A percentile compares a stretch with the other conserved stretches of the same genome.
Conservation (phyloP, 768 basidiomycete genomes). For the Suillus decipiens region DNA sequence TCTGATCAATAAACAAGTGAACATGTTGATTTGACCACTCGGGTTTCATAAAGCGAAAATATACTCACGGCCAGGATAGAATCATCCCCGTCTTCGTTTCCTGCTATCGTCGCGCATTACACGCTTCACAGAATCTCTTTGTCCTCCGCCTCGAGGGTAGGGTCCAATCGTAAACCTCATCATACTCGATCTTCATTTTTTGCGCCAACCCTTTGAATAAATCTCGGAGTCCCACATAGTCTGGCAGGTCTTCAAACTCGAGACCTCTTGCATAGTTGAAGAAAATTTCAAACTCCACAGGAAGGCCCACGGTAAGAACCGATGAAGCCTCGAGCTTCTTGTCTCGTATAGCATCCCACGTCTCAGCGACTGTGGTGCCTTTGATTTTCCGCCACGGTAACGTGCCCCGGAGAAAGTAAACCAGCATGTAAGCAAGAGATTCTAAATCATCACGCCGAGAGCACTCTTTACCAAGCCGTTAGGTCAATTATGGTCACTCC, state of each 20-base stretch:
- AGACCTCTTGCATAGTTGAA: conserved; percentile 78
- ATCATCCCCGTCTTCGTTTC: not conserved
- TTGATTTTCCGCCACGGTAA: conserved; percentile 79
- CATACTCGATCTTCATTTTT: conserved; percentile 38
- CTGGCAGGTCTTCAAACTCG: conserved; percentile 86
- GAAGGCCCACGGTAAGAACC: conserved; percentile 74
- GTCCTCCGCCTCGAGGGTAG: conserved; percentile 21
- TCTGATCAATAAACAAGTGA: conserved; percentile 6
- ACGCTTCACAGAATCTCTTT: conserved; percentile 36
- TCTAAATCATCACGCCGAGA: conserved; percentile 81
- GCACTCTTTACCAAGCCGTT: conserved; percentile 47
- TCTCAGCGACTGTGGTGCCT: conserved; percentile 62
- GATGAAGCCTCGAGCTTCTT: conserved; percentile 66
- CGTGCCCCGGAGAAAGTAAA: conserved; percentile 77
- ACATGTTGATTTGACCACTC: not conserved
- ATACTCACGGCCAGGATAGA: not conserved
- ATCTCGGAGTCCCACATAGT: conserved; percentile 79
- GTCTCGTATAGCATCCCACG: conserved; percentile 78
- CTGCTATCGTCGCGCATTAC: conserved; percentile 23
- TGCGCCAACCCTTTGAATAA: conserved; percentile 49
- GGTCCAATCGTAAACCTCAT: conserved; percentile 44
- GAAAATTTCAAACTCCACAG: conserved; percentile 79
- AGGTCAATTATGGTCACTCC: conserved; percentile 1
- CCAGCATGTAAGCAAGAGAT: conserved; percentile 79
- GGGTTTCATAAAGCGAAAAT: conserved; percentile 1